Evolutionary conservation across 495 filamentous ascomycete genomes (phyloP), one percentile per base, ranked within the genome.

Genomic region (Penicillium longicatenatum): DNA sequence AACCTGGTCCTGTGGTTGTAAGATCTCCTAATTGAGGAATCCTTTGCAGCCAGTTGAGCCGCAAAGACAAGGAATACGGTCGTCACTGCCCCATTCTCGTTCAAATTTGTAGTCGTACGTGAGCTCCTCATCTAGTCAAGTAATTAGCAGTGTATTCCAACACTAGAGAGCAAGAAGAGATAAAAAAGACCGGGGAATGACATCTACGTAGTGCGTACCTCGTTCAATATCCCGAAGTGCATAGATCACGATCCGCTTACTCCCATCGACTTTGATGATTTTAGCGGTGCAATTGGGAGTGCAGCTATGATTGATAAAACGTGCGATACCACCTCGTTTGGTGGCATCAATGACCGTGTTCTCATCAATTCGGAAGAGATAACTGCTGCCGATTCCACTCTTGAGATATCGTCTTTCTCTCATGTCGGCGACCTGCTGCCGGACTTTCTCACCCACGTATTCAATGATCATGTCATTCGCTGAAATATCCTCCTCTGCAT

Each of bases 81-180:
- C 95, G 60, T 91, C 85, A 63, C 90, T 93, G 58, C 90, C 91
- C 70, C 95, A 89, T 71, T 98, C 94, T 61, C 95, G 88, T 79
- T 98, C 94, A 72, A 98, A 98, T 75, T 98, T 98, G 83, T 98
- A 98, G 79, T 98, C 94, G 79, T 98, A 98, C 4, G 94, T 98
- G 59, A 98, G 85, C 74, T 98, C 94, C 76, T 98, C 94, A 68
- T 97, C 94, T 98, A 69, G 66, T 60, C 44, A 16, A 58, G 57
- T 26, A 50, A 77, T 88, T 72, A 88, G 81, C 63, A 70, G 35
- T 35, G 16, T 9, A 29, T 46, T n/a, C 61, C 2, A 35, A 14
- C 10, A 4, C 8, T 11, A 9, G 8, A 33, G 11, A 33, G 1
- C 4, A 10, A 35, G 0, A 35, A 35, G 31, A 35, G 31, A 35